These are phyloP conservation scores for Phragmites australis DNA, from an alignment of 176 grass and related monocot species.

Conservation along the genomic window DNA sequence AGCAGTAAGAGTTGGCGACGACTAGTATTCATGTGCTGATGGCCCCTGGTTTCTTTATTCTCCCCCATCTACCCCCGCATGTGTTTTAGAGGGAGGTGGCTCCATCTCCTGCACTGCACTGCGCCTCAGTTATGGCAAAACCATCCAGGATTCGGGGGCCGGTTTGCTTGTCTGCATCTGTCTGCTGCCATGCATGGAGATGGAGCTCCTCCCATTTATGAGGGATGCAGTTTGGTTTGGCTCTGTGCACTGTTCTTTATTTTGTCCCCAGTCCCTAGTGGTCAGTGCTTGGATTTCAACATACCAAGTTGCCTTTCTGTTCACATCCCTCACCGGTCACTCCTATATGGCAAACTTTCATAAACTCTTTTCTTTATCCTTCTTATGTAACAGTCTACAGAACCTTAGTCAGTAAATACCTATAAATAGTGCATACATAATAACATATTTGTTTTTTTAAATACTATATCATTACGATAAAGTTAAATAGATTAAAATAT, in stretches of 20 bases:
- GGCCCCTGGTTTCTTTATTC: conserved; percentile 38
- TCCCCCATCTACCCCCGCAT: conserved; percentile 36
- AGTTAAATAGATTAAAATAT: no score
- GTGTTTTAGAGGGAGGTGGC: conserved; percentile 37
- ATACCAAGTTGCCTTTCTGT: not conserved
- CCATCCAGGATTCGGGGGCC: conserved; percentile 39
- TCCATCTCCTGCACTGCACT: conserved; percentile 48
- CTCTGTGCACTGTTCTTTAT: conserved; percentile 26
- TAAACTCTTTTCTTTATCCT: no score
- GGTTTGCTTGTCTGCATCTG: conserved; percentile 34
- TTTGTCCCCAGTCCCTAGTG: conserved; percentile 25
- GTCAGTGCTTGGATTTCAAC: conserved; percentile 23
- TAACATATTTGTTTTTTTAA: no score
- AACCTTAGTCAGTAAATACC: no score
- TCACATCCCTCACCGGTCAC: not conserved
- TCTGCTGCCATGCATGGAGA: conserved; percentile 38
- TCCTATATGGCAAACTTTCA: no score
- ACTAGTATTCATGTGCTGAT: not conserved
- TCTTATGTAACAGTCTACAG: no score
- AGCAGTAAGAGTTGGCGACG: not conserved
- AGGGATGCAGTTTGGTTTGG: conserved; percentile 28
- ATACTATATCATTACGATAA: no score
- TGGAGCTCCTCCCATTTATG: conserved; percentile 43
- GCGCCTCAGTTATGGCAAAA: conserved; percentile 40
- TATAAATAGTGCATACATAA: no score